Percentiles rank a stretch among this genome's conserved stretches.
Conservation (phyloP, 1,284 basidiomycete species). For the Rhodotorula glutinis region DNA sequence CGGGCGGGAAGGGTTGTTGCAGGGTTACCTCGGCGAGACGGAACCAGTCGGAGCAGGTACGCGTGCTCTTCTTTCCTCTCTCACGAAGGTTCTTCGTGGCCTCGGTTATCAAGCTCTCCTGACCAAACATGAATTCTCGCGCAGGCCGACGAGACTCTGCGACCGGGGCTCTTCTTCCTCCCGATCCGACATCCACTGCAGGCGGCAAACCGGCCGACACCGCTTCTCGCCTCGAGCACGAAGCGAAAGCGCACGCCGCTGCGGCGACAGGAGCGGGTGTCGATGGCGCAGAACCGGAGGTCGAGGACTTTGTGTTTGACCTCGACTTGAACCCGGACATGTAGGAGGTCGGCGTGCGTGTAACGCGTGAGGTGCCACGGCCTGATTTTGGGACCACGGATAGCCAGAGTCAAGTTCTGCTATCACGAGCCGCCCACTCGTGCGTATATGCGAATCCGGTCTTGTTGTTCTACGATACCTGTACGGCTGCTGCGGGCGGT, state of each 20-base stretch:
- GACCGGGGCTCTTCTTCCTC: neutral
- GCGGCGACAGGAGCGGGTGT: neutral
- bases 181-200: constrained; percentile 2
- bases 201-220: constrained; percentile 13
- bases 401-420: too few species aligned
- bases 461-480: too few species aligned
- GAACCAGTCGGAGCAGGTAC: constrained; percentile 39
- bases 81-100: too few species aligned
- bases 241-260: constrained; percentile 15
- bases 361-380: too few species aligned
- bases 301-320: constrained; percentile 43
- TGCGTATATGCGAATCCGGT: too few species aligned
- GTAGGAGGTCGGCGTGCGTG: too few species aligned
- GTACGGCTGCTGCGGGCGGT: neutral
- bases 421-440: too few species aligned
- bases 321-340: constrained; percentile 44
- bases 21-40: constrained; percentile 38
- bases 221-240: constrained; percentile 25
- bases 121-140: too few species aligned
- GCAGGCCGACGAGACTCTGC: constrained; percentile 1
- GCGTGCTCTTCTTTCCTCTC: constrained; percentile 1
- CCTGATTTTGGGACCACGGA: too few species aligned
- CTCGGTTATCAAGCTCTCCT: too few species aligned
- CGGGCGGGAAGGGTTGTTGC: constrained; percentile 23
- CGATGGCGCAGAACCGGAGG: neutral